Evolutionary conservation across 2,329 filamentous ascomycete species (phyloP), one percentile per base, ranked within the genome.

Genomic region (Alternaria rosae): DNA sequence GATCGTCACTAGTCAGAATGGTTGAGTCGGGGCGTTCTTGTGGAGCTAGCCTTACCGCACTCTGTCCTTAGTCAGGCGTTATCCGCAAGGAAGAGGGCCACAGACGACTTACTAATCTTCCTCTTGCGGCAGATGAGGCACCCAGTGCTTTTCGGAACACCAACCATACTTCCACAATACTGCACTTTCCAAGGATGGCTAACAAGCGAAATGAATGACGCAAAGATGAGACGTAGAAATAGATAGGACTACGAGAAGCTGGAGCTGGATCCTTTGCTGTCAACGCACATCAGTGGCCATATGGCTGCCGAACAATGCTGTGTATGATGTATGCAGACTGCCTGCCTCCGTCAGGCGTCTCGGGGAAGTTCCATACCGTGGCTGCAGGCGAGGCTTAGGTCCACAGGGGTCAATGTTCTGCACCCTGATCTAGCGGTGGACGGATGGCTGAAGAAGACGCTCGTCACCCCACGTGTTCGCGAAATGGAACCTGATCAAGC

Each of bases 71-170:
- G 61, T 71, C 51, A 70, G 66, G 42, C 32, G 28, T 41, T 32
- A 44, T 42, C 51, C 15, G 17, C 32, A 35, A 30, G 38, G 57
- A 41, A 42, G 35, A 38, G 26, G 21, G 44, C 10, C 44, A 32
- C 23, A 50, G 25, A 43, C 6, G 53, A 71, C 74, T 72, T 70
- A 71, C 69, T 77, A 52, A 77, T 76, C 51, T 78, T 78, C 53
- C 74, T 58, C 56, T 70, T 75, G 41, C 75, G 69, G 67, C 75
- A 78, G 23, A 75, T 72, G 20, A 67, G 44, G 62, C 74, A 78
- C 17, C 75, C 75, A 9, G 73, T 77, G 55, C 74, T 76, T 61
- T 77, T 77, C 6, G 75, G 75, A 48, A 77, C 75, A 50, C 75
- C 75, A 23, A 77, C 75, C 75, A 77, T 77, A 58, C 32, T 59